Evolutionary conservation across 441 rosid genomes (phyloP), one percentile per base, ranked within the genome.

Genomic region (Gossypium gossypioides): DNA sequence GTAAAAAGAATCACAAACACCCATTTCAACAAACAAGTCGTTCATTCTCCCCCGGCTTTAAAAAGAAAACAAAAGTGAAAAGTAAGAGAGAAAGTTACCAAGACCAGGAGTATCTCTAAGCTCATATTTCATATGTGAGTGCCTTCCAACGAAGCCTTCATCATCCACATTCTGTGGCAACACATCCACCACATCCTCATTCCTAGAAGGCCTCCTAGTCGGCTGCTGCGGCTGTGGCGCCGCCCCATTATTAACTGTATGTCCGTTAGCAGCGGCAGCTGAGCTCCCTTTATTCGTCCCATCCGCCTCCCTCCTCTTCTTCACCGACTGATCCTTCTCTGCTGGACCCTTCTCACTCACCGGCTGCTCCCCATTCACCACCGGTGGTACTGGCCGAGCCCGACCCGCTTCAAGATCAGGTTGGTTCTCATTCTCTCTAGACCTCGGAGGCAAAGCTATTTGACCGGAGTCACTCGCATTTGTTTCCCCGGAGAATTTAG

Each of bases 401-500:
- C 84, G 88, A 44, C 91, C 96, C 6, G 86, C 83, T 71, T 90
- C 93, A 58, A 88, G 91, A 85, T 89, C 97, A 72, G 90, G 86
- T 34, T 77, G 91, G 40, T 40, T 68, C 7, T 79, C 87, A n/a
- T 74, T 73, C 64, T 83, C 89, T 69, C 73, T 84, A 18, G 86
- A 76, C 78, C 75, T 84, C 13, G 83, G 76, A n/a, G 91, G 82
- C 9, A 80, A 78, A 1, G 91, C 37, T 52, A 88, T 79, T 78
- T 91, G 95, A 21, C 89, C 96, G 72, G 97, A 89, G 62, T 86
- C 87, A 25, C 87, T 72, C 60, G 93, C 96, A 84, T 83, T 90
- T 72, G 93, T 67, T 85, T 90, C 97, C 24, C 99, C 99, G 63
- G 99, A 94, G 88, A 92, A 90, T 77, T 88, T 94, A 37, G 99